phyloP scores from a whole-genome alignment of 1,284 basidiomycete genomes.

The Cutaneotrichosporon cutaneum region DNA sequence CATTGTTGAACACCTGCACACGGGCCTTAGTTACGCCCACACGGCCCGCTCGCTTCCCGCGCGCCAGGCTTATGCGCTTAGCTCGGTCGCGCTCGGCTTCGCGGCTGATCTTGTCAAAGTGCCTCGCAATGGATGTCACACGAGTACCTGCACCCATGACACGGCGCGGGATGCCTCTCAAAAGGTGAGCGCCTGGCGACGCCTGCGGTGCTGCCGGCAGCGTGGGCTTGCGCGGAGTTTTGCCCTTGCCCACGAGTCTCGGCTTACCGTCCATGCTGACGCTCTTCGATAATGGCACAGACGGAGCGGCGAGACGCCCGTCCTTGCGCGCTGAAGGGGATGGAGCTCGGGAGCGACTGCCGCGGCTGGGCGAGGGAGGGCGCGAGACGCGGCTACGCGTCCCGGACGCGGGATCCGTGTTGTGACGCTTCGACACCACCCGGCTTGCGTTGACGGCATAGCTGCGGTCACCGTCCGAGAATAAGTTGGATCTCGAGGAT shows the following conservation, averaged over 20 bases:
- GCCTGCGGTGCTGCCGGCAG: background rate
- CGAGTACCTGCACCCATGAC: constrained; percentile 41
- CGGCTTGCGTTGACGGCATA: constrained; percentile 75
- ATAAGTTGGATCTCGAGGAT: constrained; percentile 29
- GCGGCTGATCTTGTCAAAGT: constrained; percentile 56
- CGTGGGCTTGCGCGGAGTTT: constrained; percentile 30
- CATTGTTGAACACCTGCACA: constrained; percentile 85
- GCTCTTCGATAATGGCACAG: constrained; percentile 15
- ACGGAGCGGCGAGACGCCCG: constrained; percentile 12
- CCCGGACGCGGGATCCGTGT: background rate
- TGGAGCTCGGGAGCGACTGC: background rate
- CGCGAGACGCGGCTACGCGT: constrained; percentile 9
- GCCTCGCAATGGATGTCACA: constrained; percentile 58
- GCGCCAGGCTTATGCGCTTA: constrained; percentile 57
- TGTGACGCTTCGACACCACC: constrained; percentile 4
- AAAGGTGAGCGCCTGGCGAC: constrained; percentile 9
- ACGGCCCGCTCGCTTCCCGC: constrained; percentile 87
- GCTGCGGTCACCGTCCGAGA: constrained; percentile 81
- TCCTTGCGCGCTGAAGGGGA: constrained; percentile 15
- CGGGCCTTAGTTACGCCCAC: constrained; percentile 85
- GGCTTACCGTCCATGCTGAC: constrained; percentile 33
- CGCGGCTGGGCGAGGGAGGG: background rate
- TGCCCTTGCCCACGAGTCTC: constrained; percentile 44
- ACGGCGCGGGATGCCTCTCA: constrained; percentile 28
- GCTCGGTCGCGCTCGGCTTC: constrained; percentile 58